Base-by-base conservation (phyloP, 768 basidiomycete genomes). In the Pulveroboletus sp. region DNA sequence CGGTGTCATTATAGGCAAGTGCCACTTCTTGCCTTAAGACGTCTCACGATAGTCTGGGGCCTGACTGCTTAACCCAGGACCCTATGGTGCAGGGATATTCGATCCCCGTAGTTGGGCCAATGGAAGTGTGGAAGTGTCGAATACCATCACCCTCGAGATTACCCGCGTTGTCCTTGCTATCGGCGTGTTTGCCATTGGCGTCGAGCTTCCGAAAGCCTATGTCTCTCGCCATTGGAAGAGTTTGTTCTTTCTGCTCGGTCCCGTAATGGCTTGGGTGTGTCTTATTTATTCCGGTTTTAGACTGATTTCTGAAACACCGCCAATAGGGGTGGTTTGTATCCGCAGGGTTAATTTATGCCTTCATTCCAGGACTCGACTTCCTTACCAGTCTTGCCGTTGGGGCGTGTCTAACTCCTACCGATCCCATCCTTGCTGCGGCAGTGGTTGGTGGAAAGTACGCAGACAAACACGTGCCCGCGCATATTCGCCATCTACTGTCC, bases 121-220 rank as follows among this genome's bases (percentile, higher is more conserved):
- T 17, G 71, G 71, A 5, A 57, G 73, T 44, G 73, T 74, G 5
- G 71, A 77, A 27, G 60, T 62, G 2, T 72, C 77, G 11, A 90
- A 97, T 68, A 70, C 73, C 20, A 89, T 99, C 51, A 94, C 92
- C 2, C 77, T 99, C 50, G 96, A 99, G 68, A 62, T 83, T 48
- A 93, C 91, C 9, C 80, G 96, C 14, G 84, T 98, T 49, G 88
- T 98, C 38, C 81, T 99, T 27, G 96, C 95, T 14, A 88, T 98
- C 46, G 93, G 93, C 17, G 95, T 99, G 1, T 99, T 99, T 65
- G 95, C 95, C 8, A 91, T 99, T 46, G 96, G 96, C 14, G 96
- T 98, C 20, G 96, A 99, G 64, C 75, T 98, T 64, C 96, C 96
- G 20, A 93, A 93, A 71, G 89, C 89, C 5, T 99, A 98, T 70